These are phyloP conservation scores for Talaromyces sp. DNA, from an alignment of 2,329 filamentous ascomycete species.

Conservation along the genomic window DNA sequence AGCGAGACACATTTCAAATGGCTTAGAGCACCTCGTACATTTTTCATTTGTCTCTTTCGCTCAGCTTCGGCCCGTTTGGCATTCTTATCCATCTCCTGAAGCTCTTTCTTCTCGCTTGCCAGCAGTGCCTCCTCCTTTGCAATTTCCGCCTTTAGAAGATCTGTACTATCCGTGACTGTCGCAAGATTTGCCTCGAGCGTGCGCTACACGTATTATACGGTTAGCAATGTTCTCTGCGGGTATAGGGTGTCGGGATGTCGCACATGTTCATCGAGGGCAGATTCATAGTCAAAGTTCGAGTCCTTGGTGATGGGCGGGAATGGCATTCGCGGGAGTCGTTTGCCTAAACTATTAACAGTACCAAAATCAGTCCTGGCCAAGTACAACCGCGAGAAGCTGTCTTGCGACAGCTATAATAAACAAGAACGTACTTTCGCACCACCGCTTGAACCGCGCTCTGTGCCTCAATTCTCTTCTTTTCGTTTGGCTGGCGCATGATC, in stretches of 20 bases:
- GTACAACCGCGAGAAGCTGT: neutral
- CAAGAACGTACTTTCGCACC: constrained; percentile 42
- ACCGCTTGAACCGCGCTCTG: constrained; percentile 45
- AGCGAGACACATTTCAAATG: constrained; percentile 7
- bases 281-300: constrained; percentile 47
- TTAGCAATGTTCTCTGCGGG: constrained; percentile 13
- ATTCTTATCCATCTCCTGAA: constrained; percentile 48
- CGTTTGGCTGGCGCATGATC: constrained; percentile 46
- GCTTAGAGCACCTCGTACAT: constrained; percentile 30
- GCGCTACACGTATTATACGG: constrained; percentile 30
- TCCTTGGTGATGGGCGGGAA: constrained; percentile 49
- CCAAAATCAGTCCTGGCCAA: neutral
- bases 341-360: constrained; percentile 34
- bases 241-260: constrained; percentile 10
- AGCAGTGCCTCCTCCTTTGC: constrained; percentile 46
- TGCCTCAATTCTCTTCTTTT: constrained; percentile 46
- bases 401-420: neutral
- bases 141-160: constrained; percentile 46
- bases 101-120: constrained; percentile 42
- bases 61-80: constrained; percentile 44
- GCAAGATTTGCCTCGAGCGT: constrained; percentile 43
- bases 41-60: constrained; percentile 45
- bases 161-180: constrained; percentile 42
- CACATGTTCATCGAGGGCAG: constrained; percentile 47
- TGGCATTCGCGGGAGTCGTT: constrained; percentile 49